Base-by-base conservation (phyloP, 1,139 yeast species). In the Suhomyces choctaworum region DNA sequence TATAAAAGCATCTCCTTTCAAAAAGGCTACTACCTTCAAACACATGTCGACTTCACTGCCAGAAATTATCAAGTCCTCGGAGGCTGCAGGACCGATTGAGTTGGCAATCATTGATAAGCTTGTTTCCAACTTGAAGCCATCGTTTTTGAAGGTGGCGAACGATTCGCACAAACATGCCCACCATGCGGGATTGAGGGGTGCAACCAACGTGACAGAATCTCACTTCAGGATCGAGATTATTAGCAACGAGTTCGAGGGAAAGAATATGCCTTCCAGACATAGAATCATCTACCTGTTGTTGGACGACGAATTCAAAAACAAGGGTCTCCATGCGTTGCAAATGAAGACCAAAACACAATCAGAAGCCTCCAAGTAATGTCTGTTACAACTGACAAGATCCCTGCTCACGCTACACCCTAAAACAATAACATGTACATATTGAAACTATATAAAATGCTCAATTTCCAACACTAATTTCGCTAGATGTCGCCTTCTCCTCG, bases 141-240 rank as follows among this genome's bases (percentile, higher is more conserved):
- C 66, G 1, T 61, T 54, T 37, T 64, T 87, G 28, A 75, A 73
- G 34, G 68, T 88, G 16, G 70, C 68, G 42, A 92, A 92, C 57
- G 97, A 92, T 60, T 87, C 96, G 3, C 80, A 79, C 58, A 84
- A 85, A 56, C 98, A 92, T 59, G 78, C 90, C 2, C 94, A 88
- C 49, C 98, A 92, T 58, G 82, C 80, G 37, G 92, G 95, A 2
- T 76, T 88, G 70, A 73, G 80, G 40, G 87, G 82, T 4, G 88
- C 90, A 8, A 48, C 70, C 3, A 88, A 88, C 59, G 69, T 66
- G n/a, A 72, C 76, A 2, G 98, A 92, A 60, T 84, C 96, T 1
- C 98, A 92, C 57, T 89, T 92, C 59, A 62, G 80, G 40, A 56
- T 83, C 25, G 82, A 80, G 38, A 69, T 92, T 13, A 85, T 88